phyloP scores from a whole-genome alignment of 2,329 filamentous ascomycete genomes.

The Fusarium sp. region DNA sequence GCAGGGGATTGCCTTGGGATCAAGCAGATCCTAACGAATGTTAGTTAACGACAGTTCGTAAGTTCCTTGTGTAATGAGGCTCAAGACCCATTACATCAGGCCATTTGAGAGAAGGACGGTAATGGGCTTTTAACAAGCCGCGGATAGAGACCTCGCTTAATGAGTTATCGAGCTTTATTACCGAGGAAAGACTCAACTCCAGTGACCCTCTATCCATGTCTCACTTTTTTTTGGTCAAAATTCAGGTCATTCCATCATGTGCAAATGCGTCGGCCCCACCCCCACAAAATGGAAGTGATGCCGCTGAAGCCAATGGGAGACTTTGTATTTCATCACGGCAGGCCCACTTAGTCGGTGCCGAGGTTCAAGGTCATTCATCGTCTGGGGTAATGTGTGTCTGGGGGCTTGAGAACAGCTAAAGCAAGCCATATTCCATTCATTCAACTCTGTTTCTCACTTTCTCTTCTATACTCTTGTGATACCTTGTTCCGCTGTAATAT shows the following conservation, averaged over 20 bases:
- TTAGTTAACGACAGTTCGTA: neutral
- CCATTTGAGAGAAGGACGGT: neutral
- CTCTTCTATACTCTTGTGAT: neutral
- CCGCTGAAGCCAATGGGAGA: slow-evolving; percentile 23
- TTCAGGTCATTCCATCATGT: slow-evolving; percentile 13
- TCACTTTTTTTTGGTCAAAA: neutral
- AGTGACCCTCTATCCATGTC: neutral
- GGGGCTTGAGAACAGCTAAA: slow-evolving; percentile 4
- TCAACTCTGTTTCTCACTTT: neutral
- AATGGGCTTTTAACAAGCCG: neutral
- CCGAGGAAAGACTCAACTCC: slow-evolving; percentile 35
- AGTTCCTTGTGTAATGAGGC: neutral
- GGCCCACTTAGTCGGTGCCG: slow-evolving; percentile 36
- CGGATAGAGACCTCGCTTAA: neutral
- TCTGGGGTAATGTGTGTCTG: slow-evolving; percentile 21
- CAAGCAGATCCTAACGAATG: neutral
- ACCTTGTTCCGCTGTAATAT: neutral
- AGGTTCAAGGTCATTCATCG: slow-evolving; percentile 26
- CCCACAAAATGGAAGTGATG: slow-evolving; percentile 33
- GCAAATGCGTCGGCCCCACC: slow-evolving; percentile 32
- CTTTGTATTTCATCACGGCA: slow-evolving; percentile 22
- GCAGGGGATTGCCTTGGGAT: too few relatives aligned
- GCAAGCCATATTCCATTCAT: neutral
- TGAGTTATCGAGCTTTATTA: neutral
- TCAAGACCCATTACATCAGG: neutral